Base-by-base conservation (phyloP, 768 basidiomycete species). In the Boletus pseudo-olivaceus region DNA sequence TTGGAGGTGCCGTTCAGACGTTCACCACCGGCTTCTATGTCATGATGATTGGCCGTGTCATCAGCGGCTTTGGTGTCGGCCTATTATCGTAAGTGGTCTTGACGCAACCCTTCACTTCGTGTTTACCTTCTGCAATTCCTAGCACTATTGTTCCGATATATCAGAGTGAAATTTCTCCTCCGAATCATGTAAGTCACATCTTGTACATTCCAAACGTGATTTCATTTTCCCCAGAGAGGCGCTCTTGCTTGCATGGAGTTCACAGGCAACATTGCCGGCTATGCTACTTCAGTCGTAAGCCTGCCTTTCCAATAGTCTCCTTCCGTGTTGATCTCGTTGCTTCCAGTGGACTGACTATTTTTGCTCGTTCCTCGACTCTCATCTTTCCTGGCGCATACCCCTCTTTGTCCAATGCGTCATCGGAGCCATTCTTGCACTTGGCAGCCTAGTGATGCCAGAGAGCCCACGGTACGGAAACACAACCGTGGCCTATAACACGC, bases 61-160 rank as follows among this genome's bases (percentile, higher is more conserved):
- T 92, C 53, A 88, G 86, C 56, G 94, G 94, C 10, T 90, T 89
- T 64, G 94, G 94, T 15, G 94, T 97, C 15, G 94, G 94, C 8
- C 76, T 96, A 56, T 72, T 96, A 50, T 91, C 88, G 89, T 93
- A 65, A 63, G 87, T 79, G 17, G 33, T 23, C 33, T 38, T 30
- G 19, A 46, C 14, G 27, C 20, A 35, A 10, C 23, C 15, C 23
- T 30, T 41, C 12, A 14, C 33, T 32, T 42, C 17, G 11, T 49
- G 32, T 54, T 69, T 11, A 59, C 45, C 26, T 20, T 32, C 14
- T 10, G 19, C 50, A 45, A 41, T 37, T 29, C 27, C 27, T 61
- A 93, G 92, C 40, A 94, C 92, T n/a, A 93, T 94, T 56, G 92
- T 94, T 29, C 93, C 92, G 14, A 93, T 94, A 54, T 95, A 93